Evolutionary conservation across 257 asterid genomes (phyloP), one percentile per base, ranked within the genome.

Genomic region (Przewalskia tangutica): DNA sequence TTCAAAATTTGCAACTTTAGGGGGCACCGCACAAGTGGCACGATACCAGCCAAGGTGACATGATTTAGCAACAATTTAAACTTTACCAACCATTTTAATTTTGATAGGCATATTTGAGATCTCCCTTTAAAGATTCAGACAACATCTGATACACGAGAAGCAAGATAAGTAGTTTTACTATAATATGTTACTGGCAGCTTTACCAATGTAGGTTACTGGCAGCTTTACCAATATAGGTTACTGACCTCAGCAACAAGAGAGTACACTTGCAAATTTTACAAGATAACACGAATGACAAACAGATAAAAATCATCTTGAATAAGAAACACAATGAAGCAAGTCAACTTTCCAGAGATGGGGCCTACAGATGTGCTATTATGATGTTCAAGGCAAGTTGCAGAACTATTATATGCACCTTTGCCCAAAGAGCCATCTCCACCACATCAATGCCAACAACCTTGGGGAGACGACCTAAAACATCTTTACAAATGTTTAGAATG

Each of bases 381-480:
- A 81, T 1, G 11, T 58, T 59, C 36, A 65, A 59, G 82, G 63
- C 73, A 80, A 87, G 48, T 12, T 3, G 77, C 80, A 81, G 55
- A 60, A 32, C 66, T 48, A 82, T 50, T n/a, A 32, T 82, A 42
- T 76, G 79, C 89, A 96, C 99, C 98, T 96, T 96, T 80, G 99
- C 99, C 99, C 99, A 96, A 85, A 96, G 97, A 88, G 99, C 98
- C 99, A 96, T 92, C 93, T 96, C 99, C 84, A 96, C 99, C 81
- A 96, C 94, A 86, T 94, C 99, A 79, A 96, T 86, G 68, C 99
- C 99, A 27, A 96, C 95, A 59, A 96, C 97, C 91, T 96, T 96
- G 27, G 99, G 99, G 51, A 94, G 89, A 79, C 91, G 94, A 44
- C 91, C 98, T 90, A 93, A 84, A 34, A 87, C 83, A 86, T 94